Evolutionary conservation across 2,329 filamentous ascomycete genomes (phyloP), one percentile per base, ranked within the genome.

Genomic region (Verticillium zaregamsianum): DNA sequence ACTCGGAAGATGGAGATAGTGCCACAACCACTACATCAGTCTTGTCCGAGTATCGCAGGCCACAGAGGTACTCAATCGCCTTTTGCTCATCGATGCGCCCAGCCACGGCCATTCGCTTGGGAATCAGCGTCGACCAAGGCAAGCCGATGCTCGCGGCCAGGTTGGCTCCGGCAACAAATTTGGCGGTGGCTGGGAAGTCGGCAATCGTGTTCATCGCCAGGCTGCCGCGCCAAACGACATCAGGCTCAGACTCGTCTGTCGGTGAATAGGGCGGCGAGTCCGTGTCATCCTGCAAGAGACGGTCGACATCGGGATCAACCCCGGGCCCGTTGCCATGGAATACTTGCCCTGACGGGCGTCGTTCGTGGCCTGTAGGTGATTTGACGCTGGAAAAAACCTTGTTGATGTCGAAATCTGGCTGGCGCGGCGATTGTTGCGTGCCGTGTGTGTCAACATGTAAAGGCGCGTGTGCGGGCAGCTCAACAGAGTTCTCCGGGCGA

Each of bases 1-100:
- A 79, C 5, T 87, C 81, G 25, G 89, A 86, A 1, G 87, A 84
- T 1, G 87, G 85, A 20, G 83, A 84, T 37, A 98, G 77, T 55
- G 87, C 86, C 23, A 96, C 85, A 25, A 98, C 90, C 1, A 92
- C 85, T 6, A 99, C 87, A 70, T 98, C 95, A 2, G 91, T 93
- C 58, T 88, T 88, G 59, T 86, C 85, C 71, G 90, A 94, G 74
- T 91, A 96, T 14, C 92, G 87, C 64, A 98, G 81, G 58, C 92
- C 88, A 71, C 92, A 95, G 0, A 99, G 87, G 70, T 99, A 99
- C 64, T 96, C 92, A 61, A 93, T 92, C 12, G 94, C 95, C 66
- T 90, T 90, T 63, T 90, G 84, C 67, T 92, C 87, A 59, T 91
- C 86, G 63, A 99, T 95, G 20, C 95, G 87, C 1, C 91, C 92